These are phyloP conservation scores for Plenodomus tracheiphilus DNA, from an alignment of 2,329 filamentous ascomycete species.

Conservation along the genomic window DNA sequence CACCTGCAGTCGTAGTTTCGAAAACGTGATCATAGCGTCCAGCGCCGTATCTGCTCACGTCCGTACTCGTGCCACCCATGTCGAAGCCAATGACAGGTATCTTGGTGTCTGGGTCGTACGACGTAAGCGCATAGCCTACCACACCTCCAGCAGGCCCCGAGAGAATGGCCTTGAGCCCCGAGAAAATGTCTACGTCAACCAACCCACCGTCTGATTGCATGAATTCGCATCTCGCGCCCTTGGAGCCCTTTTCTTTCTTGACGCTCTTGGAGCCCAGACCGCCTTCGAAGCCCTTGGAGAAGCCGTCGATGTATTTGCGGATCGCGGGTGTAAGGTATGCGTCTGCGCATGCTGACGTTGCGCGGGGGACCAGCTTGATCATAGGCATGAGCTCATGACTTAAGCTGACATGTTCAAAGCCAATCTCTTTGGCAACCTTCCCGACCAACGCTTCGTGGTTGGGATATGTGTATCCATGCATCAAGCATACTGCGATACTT, in stretches of 20 bases:
- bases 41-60: constrained; percentile 83
- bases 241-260: constrained; percentile 64
- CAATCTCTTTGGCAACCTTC: constrained; percentile 74
- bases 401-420: constrained; percentile 80
- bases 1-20: constrained; percentile 90
- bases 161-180: constrained; percentile 80
- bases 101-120: constrained; percentile 80
- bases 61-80: constrained; percentile 92
- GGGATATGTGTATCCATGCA: constrained; percentile 91
- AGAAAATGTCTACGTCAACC: constrained; percentile 77
- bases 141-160: constrained; percentile 93
- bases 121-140: constrained; percentile 89
- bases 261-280: constrained; percentile 77
- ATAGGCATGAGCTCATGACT: constrained; percentile 84
- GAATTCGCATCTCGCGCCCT: constrained; percentile 84
- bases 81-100: constrained; percentile 92
- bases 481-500: constrained; percentile 86
- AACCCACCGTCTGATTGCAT: constrained; percentile 85
- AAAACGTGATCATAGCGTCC: constrained; percentile 92
- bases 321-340: constrained; percentile 81
- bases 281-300: constrained; percentile 78
- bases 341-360: constrained; percentile 77
- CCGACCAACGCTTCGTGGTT: constrained; percentile 81
- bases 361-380: constrained; percentile 78
- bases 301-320: constrained; percentile 75